Evolutionary conservation across 2,329 filamentous ascomycete species (phyloP), one percentile per base, ranked within the genome.

Genomic region (Fusarium mexicanum): DNA sequence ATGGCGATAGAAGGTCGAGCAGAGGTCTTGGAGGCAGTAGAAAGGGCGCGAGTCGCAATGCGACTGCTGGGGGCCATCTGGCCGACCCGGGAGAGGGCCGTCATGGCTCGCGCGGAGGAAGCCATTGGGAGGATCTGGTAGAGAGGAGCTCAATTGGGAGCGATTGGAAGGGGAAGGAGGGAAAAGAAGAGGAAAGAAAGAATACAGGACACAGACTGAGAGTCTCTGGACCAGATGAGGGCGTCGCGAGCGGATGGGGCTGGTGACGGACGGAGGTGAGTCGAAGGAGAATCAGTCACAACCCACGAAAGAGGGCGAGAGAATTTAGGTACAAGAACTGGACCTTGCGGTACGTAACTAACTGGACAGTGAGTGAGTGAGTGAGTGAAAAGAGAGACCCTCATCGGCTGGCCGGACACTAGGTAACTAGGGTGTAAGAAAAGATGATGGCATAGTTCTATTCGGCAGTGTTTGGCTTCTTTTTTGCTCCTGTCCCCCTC

Each of bases 81-180:
- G 76, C 76, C 76, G 54, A 79, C 76, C 73, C 78, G 76, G 58
- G 82, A 74, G 68, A 83, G 74, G 75, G 81, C 79, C 64, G 80
- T 80, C 79, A 86, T 78, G 76, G 85, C 82, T 83, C 85, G 83
- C 65, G 84, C 79, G 71, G 84, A 83, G 71, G 85, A 85, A 81
- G 85, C 85, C 86, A 87, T 87, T 77, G 75, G 75, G 65, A 41
- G 65, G 65, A 74, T 74, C 72, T 74, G 76, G 58, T 61, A 61
- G 58, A 59, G 38, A 61, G 63, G 64, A 66, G 76, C 74, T 79
- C 77, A 79, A 79, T 79, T 77, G 74, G 60, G 70, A 71, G 70
- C 69, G 57, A 66, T 67, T 72, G 66, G 54, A n/a, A 59, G 44
- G 63, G 46, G 63, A 62, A 57, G 53, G 50, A 44, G 26, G 35